Evolutionary conservation across 345 rosid species (phyloP).

Genomic region (Xanthoceras sorbifolium): DNA sequence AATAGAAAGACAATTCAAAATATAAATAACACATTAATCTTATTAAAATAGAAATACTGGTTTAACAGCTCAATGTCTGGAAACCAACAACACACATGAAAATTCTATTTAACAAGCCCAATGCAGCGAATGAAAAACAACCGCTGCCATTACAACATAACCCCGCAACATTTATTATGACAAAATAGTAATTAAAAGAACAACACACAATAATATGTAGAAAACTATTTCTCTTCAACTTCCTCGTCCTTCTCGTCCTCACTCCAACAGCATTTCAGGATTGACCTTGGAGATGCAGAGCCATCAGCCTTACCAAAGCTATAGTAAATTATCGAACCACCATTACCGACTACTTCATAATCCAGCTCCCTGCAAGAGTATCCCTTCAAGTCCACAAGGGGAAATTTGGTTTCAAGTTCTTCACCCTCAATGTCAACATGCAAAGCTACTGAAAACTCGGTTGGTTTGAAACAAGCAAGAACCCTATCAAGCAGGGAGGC

Average conservation of each 20-base stretch:
- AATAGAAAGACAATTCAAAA: too few relatives aligned
- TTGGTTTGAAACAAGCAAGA: constrained; percentile 71
- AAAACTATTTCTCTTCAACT: constrained; percentile 25
- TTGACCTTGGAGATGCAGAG: constrained; percentile 54
- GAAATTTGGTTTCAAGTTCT: constrained; percentile 37
- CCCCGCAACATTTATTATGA: constrained; percentile 22
- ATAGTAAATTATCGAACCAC: constrained; percentile 48
- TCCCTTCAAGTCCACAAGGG: constrained; percentile 43
- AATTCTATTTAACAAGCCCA: not conserved
- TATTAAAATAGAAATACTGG: not conserved
- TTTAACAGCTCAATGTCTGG: not conserved
- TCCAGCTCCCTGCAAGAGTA: constrained; percentile 43
- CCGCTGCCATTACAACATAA: constrained; percentile 12
- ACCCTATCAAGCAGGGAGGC: constrained; percentile 66
- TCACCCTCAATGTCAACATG: constrained; percentile 40
- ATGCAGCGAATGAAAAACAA: not conserved
- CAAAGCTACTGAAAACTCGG: constrained; percentile 72
- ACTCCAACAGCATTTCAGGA: constrained; percentile 52
- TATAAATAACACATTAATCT: too few relatives aligned
- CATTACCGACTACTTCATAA: constrained; percentile 43
- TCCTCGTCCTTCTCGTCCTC: constrained; percentile 55
- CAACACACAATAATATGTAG: not conserved
- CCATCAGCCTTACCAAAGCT: constrained; percentile 39
- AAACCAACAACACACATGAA: not conserved
- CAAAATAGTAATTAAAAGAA: not conserved